Conservation (phyloP, 768 basidiomycete species). For the Neoboletus magnificus region DNA sequence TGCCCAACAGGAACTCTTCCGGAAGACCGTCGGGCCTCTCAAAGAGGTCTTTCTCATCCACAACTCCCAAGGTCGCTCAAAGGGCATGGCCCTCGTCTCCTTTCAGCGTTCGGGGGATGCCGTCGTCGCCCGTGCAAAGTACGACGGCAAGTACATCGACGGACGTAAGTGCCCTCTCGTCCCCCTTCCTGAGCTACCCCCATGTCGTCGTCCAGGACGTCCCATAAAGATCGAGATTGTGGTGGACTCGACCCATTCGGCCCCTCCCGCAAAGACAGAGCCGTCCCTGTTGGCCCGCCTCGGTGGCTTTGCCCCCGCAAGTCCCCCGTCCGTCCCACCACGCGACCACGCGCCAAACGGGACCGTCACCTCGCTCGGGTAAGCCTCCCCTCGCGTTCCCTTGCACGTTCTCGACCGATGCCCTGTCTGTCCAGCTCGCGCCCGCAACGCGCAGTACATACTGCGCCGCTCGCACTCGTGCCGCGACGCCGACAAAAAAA, state of each 20-base stretch:
- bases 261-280: constrained; percentile 23
- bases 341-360: constrained; percentile 20
- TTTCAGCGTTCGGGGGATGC: constrained; percentile 69
- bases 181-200: neutral
- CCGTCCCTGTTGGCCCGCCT: constrained; percentile 42
- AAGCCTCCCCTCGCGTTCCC: constrained; percentile 1
- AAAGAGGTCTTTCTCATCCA: constrained; percentile 69
- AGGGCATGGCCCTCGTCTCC: constrained; percentile 74
- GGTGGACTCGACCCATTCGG: constrained; percentile 38
- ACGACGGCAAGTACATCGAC: constrained; percentile 75
- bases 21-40: constrained; percentile 71
- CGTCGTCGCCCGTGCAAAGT: constrained; percentile 58
- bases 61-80: constrained; percentile 71
- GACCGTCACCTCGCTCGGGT: constrained; percentile 2
- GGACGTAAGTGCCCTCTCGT: constrained; percentile 36
- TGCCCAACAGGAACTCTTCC: constrained; percentile 61
- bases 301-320: constrained; percentile 14
- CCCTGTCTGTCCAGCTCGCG: constrained; percentile 11
- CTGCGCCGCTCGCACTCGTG: constrained; percentile 23
- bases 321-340: constrained; percentile 1
- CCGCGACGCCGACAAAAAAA: constrained; percentile 57
- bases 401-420: neutral
- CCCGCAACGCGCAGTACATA: constrained; percentile 14
- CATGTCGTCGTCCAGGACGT: constrained; percentile 42
- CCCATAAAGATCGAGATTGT: constrained; percentile 67